Evolutionary conservation across 371 early-diverging fungal species (phyloP), one percentile per base, ranked within the genome.

Genomic region (Syncephalastrum racemosum): DNA sequence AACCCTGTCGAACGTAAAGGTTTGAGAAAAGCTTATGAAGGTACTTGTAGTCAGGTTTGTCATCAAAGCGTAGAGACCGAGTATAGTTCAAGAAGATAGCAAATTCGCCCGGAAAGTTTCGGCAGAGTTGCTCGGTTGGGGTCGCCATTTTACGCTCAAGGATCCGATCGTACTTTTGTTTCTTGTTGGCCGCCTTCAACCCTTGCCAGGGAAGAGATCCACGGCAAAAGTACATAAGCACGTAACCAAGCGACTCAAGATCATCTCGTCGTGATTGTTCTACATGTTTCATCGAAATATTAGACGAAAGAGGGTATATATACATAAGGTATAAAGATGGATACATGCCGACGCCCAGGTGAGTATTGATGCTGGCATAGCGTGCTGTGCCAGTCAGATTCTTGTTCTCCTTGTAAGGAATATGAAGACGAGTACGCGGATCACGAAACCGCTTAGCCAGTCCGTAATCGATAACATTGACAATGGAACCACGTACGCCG

Each of bases 121-220:
- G 86, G 81, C 99, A 97, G 10, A 99, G 82, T 58, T 89, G 83
- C 58, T 97, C 96, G 5, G 97, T 88, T 12, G 96, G 89, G 8
- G 98, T 96, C 15, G 90, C 92, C 94, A 95, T 93, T 79, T 99
- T 99, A 84, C 93, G 96, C 62, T 99, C 96, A 91, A 94, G 93
- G 66, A 99, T 99, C 58, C 92, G 89, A 69, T 97, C 96, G 77
- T 98, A 99, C 85, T 99, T 99, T 80, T 98, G 94, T 82, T 94
- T 93, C 83, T 99, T 99, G 40, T 94, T 96, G 18, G 88, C 92
- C 12, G 97, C 99, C 70, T 91, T 91, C 49, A 99, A 76, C 18
- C 99, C 99, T 75, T 99, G 99, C 99, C 99, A 99, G 44, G 99
- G 99, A 49, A 99, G 81, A 45, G 87, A 88, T 13, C 99, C 99